phyloP scores from a whole-genome alignment of 768 basidiomycete genomes.

The Agrocybe pediades region DNA sequence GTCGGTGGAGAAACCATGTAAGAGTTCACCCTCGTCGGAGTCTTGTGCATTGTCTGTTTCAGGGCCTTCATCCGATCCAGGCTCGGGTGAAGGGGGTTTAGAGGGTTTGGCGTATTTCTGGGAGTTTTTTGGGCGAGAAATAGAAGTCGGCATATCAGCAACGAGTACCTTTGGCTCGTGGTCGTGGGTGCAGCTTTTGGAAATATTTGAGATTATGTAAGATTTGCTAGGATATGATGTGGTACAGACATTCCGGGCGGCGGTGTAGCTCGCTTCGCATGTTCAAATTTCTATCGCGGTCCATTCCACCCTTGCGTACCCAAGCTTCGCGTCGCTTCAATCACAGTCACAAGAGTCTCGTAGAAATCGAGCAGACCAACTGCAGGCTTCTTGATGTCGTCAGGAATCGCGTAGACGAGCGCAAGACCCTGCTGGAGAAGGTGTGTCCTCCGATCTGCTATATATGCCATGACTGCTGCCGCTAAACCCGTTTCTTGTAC shows the following conservation, averaged over 20 bases:
- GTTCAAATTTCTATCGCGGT: slow-evolving; percentile 16
- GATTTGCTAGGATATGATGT: too few relatives aligned
- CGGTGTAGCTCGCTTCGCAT: too few relatives aligned
- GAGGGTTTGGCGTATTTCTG: slow-evolving; percentile 22
- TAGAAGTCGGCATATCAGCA: slow-evolving; percentile 11
- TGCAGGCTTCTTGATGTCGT: slow-evolving; percentile 57
- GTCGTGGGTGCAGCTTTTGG: too few relatives aligned
- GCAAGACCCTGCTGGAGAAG: slow-evolving; percentile 45
- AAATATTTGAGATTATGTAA: too few relatives aligned
- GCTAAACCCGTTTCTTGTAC: slow-evolving; percentile 1
- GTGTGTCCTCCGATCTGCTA: slow-evolving; percentile 25
- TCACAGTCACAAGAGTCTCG: neutral
- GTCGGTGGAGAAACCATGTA: slow-evolving; percentile 79
- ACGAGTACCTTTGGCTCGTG: too few relatives aligned
- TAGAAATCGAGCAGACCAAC: slow-evolving; percentile 24
- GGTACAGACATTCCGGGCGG: too few relatives aligned
- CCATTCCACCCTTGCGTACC: slow-evolving; percentile 3
- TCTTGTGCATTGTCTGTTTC: slow-evolving; percentile 16
- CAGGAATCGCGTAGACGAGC: slow-evolving; percentile 52
- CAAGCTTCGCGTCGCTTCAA: neutral
- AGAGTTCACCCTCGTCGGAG: slow-evolving; percentile 35
- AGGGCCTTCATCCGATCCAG: slow-evolving; percentile 21
- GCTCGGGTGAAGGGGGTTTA: slow-evolving; percentile 23
- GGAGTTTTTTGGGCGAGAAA: slow-evolving; percentile 16
- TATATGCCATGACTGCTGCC: slow-evolving; percentile 1